These are phyloP conservation scores for Musa beccarii DNA, from an alignment of 176 grass and related monocot genomes.

Conservation along the genomic window DNA sequence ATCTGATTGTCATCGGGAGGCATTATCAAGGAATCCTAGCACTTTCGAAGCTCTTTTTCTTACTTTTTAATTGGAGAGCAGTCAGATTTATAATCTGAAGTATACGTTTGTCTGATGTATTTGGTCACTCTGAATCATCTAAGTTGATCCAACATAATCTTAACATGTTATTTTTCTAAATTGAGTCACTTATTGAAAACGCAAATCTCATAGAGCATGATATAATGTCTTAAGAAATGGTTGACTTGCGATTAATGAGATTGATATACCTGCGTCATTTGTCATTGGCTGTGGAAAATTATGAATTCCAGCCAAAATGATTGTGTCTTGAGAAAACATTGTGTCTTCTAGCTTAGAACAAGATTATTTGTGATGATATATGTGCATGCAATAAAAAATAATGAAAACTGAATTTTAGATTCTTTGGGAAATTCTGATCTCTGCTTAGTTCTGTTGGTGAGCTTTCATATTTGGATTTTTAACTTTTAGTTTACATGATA, in stretches of 20 bases:
- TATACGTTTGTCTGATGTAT: background rate
- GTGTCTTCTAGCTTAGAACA: background rate
- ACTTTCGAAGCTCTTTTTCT: too few relatives aligned
- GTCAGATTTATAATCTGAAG: background rate
- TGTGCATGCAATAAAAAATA: background rate
- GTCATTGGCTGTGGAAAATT: background rate
- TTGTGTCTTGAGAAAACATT: background rate
- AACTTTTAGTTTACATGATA: background rate
- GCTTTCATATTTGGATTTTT: background rate
- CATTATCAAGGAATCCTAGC: too few relatives aligned
- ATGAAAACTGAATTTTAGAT: too few relatives aligned
- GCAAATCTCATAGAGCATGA: background rate
- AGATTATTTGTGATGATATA: background rate
- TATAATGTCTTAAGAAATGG: too few relatives aligned
- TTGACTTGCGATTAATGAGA: too few relatives aligned
- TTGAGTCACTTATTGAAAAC: background rate
- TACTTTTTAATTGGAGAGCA: background rate
- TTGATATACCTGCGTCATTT: background rate
- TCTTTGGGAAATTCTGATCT: too few relatives aligned
- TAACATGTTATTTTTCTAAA: too few relatives aligned
- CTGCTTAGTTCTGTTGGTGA: too few relatives aligned
- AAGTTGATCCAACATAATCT: background rate
- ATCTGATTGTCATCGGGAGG: background rate
- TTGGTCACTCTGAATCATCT: background rate
- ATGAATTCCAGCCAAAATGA: background rate